These are phyloP conservation scores for Rosa persica DNA, from an alignment of 306 rosid genomes.

Conservation along the genomic window DNA sequence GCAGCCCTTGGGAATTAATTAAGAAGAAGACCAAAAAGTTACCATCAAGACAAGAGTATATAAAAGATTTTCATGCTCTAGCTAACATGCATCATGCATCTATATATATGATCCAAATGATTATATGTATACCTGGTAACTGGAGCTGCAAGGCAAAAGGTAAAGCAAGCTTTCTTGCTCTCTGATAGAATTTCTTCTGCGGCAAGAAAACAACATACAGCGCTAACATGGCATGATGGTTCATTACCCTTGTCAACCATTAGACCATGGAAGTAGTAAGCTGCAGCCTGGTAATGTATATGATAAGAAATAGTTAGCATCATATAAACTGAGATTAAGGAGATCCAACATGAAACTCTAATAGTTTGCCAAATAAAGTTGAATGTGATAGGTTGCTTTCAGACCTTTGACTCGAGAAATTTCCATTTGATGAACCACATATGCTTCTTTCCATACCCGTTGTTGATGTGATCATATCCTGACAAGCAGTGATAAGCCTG, in stretches of 20 bases:
- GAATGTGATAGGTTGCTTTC: neutral
- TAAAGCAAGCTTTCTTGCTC: constrained; percentile 82
- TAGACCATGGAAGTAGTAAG: constrained; percentile 91
- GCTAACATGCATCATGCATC: neutral
- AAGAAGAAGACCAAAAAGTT: neutral
- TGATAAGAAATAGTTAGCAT: neutral
- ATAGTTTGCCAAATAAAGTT: neutral
- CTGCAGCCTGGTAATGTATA: constrained; percentile 64
- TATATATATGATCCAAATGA: neutral
- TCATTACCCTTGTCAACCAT: constrained; percentile 85
- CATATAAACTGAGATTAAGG: neutral
- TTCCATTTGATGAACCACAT: constrained; percentile 85
- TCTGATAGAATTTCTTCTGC: constrained; percentile 79
- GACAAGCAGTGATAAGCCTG: constrained; percentile 82
- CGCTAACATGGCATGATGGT: constrained; percentile 60
- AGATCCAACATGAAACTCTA: neutral
- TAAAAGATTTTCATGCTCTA: neutral
- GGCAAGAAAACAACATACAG: constrained; percentile 85
- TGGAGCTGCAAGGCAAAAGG: constrained; percentile 86
- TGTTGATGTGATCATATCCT: constrained; percentile 50
- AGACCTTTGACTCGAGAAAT: constrained; percentile 88
- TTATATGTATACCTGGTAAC: constrained; percentile 61
- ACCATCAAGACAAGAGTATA: neutral
- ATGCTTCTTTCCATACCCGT: constrained; percentile 69
- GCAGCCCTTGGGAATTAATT: constrained; percentile 56